Conservation (phyloP, 805 yeast species). For the Starmerella stigmatis region DNA sequence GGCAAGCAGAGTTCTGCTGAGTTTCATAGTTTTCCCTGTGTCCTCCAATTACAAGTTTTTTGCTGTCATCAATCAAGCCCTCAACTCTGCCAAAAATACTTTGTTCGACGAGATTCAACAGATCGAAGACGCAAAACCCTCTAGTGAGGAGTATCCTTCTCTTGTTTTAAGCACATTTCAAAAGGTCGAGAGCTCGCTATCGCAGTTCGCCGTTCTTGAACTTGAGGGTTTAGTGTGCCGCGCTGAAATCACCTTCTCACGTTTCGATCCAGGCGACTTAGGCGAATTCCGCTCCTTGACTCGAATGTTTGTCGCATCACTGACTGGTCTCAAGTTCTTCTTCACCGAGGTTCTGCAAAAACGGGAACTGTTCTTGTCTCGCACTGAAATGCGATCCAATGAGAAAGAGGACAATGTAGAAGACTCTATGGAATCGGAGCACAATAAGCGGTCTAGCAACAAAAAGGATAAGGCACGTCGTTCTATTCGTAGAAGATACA, state of each 20-base stretch:
- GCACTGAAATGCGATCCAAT: background rate
- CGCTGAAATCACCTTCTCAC: constrained; percentile 23
- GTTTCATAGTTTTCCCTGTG: constrained; percentile 23
- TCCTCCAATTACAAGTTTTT: constrained; percentile 24
- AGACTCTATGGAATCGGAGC: background rate
- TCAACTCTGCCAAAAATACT: constrained; percentile 4
- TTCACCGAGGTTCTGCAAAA: constrained; percentile 10
- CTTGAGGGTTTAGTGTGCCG: constrained; percentile 12
- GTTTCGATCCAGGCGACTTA: constrained; percentile 25
- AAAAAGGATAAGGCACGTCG: background rate
- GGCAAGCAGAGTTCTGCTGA: constrained; percentile 17
- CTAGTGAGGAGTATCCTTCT: constrained; percentile 3
- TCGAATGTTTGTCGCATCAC: constrained; percentile 11
- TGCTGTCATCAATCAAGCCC: constrained; percentile 6
- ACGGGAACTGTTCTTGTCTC: background rate
- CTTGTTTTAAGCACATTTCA: background rate
- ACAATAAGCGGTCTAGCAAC: background rate
- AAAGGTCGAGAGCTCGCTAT: background rate
- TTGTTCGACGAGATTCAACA: background rate
- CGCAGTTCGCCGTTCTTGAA: constrained; percentile 14
- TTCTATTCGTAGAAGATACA: background rate
- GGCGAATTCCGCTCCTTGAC: constrained; percentile 22
- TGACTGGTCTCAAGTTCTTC: constrained; percentile 20
- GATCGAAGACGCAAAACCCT: constrained; percentile 14
- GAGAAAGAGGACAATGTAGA: background rate